Base-by-base conservation (phyloP, 148 eudicot species). In the Salicornia ramosissima region DNA sequence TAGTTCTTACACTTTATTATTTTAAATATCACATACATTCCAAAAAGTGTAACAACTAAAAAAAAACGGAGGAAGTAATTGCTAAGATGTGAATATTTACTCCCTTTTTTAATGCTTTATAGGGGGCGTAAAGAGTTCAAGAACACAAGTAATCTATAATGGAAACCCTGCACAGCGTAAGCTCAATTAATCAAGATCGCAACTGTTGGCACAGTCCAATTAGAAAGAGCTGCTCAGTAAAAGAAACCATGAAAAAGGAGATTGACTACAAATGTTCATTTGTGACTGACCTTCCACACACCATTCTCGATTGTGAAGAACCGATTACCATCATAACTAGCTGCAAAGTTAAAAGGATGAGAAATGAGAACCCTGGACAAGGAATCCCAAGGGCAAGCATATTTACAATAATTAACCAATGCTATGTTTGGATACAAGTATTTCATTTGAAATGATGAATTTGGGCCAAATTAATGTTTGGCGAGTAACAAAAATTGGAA, bases 251-350 rank as follows among this genome's bases (percentile, higher is more conserved):
- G 13, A 51, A 24, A 30, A 45, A 77, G 60, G 45, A 49, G 47
- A 42, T 42, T 43, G 66, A 57, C 15, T 12, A 67, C 22, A 51
- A 65, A 12, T 53, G 14, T 21, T 61, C 29, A 68, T 39, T 25
- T n/a, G 55, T 49, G 33, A 75, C 90, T 84, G 80, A 93, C 96
- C 84, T 93, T 90, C 89, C 96, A 54, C 63, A 84, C 80, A 26
- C 89, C 95, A 84, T 87, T 81, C 76, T 86, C 86, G 54, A 86
- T 60, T 63, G 98, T 93, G 65, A 93, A 70, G 74, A 93, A 93
- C 40, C 79, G 84, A 73, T 93, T 67, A 74, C 98, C 98, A 66
- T 93, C 96, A 72, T 93, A 93, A 50, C 70, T 79, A 70, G 92
- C 98, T 93, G 90, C 86, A 57, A 72, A 68, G 58, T 79, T 36